A percentile compares a stretch with the other conserved stretches of the same genome.
phyloP scores from a whole-genome alignment of 257 asterid genomes.

The Solanum ahanhuiri region DNA sequence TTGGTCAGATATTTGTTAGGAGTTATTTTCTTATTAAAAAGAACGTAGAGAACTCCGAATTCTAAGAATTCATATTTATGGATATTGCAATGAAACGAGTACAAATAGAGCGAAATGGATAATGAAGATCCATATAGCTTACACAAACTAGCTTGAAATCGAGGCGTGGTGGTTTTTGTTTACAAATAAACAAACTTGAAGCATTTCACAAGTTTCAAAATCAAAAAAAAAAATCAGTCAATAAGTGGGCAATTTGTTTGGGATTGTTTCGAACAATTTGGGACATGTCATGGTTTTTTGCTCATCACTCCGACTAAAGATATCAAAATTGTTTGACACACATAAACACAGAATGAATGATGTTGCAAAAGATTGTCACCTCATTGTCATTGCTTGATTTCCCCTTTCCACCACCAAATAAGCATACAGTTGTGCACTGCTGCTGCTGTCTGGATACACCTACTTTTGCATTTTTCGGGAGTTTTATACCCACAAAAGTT shows the following conservation, averaged over 20 bases:
- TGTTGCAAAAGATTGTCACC: not conserved
- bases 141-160: not conserved
- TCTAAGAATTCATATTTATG: not conserved
- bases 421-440: not conserved
- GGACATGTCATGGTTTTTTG: not conserved
- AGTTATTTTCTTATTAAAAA: not conserved
- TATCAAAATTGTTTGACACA: not conserved
- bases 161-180: not conserved
- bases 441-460: not conserved
- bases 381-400: not conserved
- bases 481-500: not conserved
- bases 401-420: not conserved
- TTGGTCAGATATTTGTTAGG: not conserved
- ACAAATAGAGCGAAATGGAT: not conserved
- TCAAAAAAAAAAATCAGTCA: not conserved
- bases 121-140: not conserved
- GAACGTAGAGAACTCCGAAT: not conserved
- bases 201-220: not conserved
- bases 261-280: not conserved
- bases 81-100: not conserved
- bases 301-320: not conserved
- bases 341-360: too few species aligned
- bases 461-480: not conserved
- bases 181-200: not conserved
- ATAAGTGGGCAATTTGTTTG: not conserved